Percentiles rank a stretch among this genome's conserved stretches.
phyloP scores from a whole-genome alignment of 2,329 filamentous ascomycete genomes.

The Paecilomyces sp. region DNA sequence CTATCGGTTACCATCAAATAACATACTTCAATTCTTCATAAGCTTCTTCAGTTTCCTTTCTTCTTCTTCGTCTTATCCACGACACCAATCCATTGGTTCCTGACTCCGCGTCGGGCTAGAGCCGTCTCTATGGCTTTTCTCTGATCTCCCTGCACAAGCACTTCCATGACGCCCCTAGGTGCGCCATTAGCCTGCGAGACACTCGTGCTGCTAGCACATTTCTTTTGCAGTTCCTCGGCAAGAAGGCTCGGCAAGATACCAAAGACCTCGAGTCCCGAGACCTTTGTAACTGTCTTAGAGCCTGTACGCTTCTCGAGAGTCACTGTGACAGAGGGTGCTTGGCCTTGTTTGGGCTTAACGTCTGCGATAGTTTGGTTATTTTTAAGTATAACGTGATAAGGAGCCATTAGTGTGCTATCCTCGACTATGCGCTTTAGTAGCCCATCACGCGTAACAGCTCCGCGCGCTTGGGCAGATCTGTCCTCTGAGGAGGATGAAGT shows the following conservation, averaged over 20 bases:
- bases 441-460: constrained; percentile 52
- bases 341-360: constrained; percentile 55
- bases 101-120: constrained; percentile 53
- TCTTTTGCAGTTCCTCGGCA: constrained; percentile 60
- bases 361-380: constrained; percentile 29
- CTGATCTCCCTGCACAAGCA: constrained; percentile 62
- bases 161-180: constrained; percentile 58
- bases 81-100: constrained; percentile 55
- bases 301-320: constrained; percentile 58
- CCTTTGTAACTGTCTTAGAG: constrained; percentile 59
- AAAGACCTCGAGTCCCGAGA: constrained; percentile 56
- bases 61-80: constrained; percentile 63
- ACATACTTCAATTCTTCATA: not conserved
- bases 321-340: constrained; percentile 53
- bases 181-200: constrained; percentile 56
- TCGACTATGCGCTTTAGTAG: constrained; percentile 54
- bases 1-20: not conserved
- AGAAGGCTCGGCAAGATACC: constrained; percentile 53
- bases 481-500: constrained; percentile 47
- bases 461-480: constrained; percentile 50
- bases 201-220: constrained; percentile 61
- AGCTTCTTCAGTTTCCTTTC: constrained; percentile 32
- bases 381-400: constrained; percentile 51
- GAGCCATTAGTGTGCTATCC: constrained; percentile 40
- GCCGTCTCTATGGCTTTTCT: constrained; percentile 54